These are phyloP conservation scores for Pholiota microspora DNA, from an alignment of 768 basidiomycete genomes.

Conservation along the genomic window DNA sequence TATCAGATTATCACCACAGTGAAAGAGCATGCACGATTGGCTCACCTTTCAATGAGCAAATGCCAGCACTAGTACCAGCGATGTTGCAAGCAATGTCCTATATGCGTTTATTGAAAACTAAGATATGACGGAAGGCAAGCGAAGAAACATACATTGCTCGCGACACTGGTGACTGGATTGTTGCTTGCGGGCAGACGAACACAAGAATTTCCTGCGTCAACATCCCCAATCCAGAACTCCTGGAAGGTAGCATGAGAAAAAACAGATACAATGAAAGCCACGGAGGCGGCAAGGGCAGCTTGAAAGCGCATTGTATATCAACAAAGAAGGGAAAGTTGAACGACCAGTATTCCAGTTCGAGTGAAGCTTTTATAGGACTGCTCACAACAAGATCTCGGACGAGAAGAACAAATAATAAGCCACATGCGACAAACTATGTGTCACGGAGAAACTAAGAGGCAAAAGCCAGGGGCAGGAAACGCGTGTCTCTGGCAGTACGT, in stretches of 20 bases:
- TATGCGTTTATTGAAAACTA: neutral
- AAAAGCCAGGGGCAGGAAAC: neutral
- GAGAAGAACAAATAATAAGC: neutral
- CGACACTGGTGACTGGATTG: slow-evolving; percentile 42
- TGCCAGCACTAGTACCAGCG: slow-evolving; percentile 28
- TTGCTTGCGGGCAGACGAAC: slow-evolving; percentile 45
- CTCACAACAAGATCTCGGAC: neutral
- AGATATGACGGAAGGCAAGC: neutral
- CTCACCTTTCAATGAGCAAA: slow-evolving; percentile 41
- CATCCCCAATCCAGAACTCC: slow-evolving; percentile 49
- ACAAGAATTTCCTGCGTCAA: slow-evolving; percentile 46
- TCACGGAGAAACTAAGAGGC: neutral
- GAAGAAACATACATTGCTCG: slow-evolving; percentile 26
- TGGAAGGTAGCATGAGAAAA: slow-evolving; percentile 55
- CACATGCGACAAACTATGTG: neutral
- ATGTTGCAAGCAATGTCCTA: slow-evolving; percentile 52
- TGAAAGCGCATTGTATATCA: neutral
- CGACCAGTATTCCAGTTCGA: too few species aligned
- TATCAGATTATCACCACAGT: too few species aligned
- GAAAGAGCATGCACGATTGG: neutral
- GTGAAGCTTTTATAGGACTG: neutral
- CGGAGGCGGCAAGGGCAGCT: slow-evolving; percentile 13
- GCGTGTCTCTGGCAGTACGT: neutral
- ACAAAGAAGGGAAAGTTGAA: neutral
- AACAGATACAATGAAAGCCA: slow-evolving; percentile 35